Conservation (phyloP, 805 yeast genomes). For the Wickerhamiella cacticola region DNA sequence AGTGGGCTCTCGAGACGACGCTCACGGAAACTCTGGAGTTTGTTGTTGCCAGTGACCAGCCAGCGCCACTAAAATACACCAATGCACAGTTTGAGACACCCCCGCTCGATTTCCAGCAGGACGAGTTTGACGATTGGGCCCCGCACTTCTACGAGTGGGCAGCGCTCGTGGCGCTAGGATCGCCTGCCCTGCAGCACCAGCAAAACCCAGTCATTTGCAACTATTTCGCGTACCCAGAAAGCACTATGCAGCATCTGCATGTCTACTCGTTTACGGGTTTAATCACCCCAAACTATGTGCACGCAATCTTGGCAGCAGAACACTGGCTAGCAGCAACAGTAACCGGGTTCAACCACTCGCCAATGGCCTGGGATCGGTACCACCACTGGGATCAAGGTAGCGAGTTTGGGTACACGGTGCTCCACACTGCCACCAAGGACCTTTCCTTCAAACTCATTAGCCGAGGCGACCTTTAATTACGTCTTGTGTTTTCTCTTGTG, state of each 20-base stretch:
- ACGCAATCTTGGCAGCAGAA: background rate
- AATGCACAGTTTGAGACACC: background rate
- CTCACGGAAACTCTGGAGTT: background rate
- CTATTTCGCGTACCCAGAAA: background rate
- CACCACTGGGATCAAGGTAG: background rate
- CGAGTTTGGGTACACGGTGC: conserved; percentile 6
- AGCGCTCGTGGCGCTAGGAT: background rate
- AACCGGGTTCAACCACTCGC: background rate
- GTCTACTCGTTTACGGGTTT: background rate
- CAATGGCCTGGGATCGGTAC: conserved; percentile 3
- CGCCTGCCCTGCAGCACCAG: background rate
- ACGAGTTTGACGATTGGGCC: conserved; percentile 10
- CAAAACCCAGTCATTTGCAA: conserved; percentile 7
- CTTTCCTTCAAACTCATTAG: background rate
- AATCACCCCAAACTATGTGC: conserved; percentile 3
- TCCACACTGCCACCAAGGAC: background rate
- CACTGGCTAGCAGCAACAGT: background rate
- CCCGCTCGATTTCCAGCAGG: background rate
- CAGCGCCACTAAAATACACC: background rate
- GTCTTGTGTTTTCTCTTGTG: too few species aligned
- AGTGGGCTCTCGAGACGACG: conserved; percentile 1
- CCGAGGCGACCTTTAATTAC: background rate
- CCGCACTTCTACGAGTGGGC: conserved; percentile 8
- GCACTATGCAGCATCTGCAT: background rate
- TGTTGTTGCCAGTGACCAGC: background rate